Base-by-base conservation (phyloP, 805 yeast genomes). In the Lachancea quebecensis region DNA sequence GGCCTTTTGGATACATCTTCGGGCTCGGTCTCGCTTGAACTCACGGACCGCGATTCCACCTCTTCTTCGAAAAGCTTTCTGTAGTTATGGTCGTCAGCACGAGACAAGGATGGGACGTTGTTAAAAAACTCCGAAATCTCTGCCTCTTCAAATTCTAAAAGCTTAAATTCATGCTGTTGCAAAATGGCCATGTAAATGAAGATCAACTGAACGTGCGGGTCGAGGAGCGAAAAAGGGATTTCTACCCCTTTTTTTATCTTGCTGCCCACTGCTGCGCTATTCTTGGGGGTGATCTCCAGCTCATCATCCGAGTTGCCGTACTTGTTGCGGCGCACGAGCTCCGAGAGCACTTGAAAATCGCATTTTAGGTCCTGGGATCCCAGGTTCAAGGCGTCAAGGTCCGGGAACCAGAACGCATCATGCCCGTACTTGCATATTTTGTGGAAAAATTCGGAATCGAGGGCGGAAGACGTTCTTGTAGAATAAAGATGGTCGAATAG, bases 111-210 rank as follows among this genome's bases (percentile, higher is more conserved):
- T 1, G 69, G 69, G 2, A 68, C 58, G 43, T 81, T 75, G 49
- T 78, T 78, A 50, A 90, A 71, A 52, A 80, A 79, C 59, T 89
- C 95, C 33, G 89, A 72, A 38, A 88, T 86, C 65, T 90, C 98
- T 51, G 85, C 81, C 60, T 87, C 95, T 57, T 90, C 98, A 51
- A 89, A 80, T 60, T 90, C 97, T 51, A 86, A 73, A 44, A 90
- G 71, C 34, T 84, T 79, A 53, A 79, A 78, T 54, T 85, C 90
- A 62, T 83, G 82, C 42, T 91, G 81, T 63, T 86, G 86, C 52
- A 90, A 68, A 34, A 90, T 76, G 1, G 96, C 86, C 39, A 89
- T 68, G 40, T 86, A 79, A 2, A 85, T 76, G 57, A 88, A 90
- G 1, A 85, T 66, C 30, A 88, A 72, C 66, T 85, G 89, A 28